phyloP scores from a whole-genome alignment of 2,329 filamentous ascomycete species.

The Talaromyces sp. region DNA sequence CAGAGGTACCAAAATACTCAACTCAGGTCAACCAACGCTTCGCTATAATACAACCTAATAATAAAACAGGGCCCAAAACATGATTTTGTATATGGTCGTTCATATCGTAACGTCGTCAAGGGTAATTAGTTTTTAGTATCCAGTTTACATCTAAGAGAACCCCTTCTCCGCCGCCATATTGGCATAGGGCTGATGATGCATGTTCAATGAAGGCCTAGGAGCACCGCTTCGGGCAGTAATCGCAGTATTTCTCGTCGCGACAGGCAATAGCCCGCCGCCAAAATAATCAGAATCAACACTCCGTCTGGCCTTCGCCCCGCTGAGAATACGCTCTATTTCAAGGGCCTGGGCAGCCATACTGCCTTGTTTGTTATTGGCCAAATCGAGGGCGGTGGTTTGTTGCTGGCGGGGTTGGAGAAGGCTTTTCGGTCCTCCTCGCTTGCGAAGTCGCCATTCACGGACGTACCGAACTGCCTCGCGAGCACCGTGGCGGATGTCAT shows the following conservation, averaged over 20 bases:
- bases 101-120: neutral
- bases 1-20: neutral
- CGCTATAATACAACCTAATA: neutral
- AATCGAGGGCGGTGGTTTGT: neutral
- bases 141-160: neutral
- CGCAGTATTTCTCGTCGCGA: constrained; percentile 2
- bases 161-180: neutral
- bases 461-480: constrained; percentile 19
- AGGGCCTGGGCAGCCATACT: constrained; percentile 4
- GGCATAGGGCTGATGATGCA: neutral
- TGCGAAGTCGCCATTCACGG: constrained; percentile 17
- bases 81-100: neutral
- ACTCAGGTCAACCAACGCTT: neutral
- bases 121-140: neutral
- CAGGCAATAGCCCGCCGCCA: constrained; percentile 6
- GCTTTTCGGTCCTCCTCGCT: neutral
- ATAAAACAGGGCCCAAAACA: neutral
- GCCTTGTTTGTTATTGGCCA: neutral
- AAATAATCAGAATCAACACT: constrained; percentile 6
- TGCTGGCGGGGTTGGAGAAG: neutral
- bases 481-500: constrained; percentile 34
- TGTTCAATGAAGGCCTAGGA: constrained; percentile 4
- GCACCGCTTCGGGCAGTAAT: neutral
- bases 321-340: constrained; percentile 8
- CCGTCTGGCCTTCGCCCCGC: constrained; percentile 1